A percentile compares a stretch with the other conserved stretches of the same genome.
Evolutionary conservation across 2,329 filamentous ascomycete species (phyloP).

Genomic region (Neonectria faginata): DNA sequence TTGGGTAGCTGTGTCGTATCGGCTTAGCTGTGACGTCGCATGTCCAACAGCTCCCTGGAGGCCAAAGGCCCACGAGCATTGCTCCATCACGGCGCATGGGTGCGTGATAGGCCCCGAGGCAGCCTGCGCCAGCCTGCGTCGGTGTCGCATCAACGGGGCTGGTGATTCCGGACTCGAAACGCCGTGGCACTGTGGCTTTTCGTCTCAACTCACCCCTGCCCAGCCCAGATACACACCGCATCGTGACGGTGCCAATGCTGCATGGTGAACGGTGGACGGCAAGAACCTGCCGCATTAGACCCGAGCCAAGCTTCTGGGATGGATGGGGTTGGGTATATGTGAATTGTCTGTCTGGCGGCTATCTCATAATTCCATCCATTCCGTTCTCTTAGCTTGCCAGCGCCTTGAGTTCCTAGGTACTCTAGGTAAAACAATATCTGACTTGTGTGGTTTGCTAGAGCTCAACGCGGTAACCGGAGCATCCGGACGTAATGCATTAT

Average conservation of each 20-base stretch:
- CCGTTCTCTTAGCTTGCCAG: neutral
- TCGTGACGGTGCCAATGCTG: constrained; percentile 2
- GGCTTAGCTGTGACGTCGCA: constrained; percentile 30
- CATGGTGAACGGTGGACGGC: neutral
- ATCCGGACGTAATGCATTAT: neutral
- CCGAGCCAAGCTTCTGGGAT: neutral
- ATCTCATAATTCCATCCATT: constrained; percentile 14
- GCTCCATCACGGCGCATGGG: constrained; percentile 16
- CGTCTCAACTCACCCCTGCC: constrained; percentile 20
- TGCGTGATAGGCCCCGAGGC: constrained; percentile 16
- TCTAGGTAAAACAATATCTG: neutral
- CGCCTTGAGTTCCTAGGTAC: neutral
- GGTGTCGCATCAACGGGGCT: constrained; percentile 21
- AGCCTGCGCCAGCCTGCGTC: neutral
- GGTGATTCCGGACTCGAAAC: constrained; percentile 24
- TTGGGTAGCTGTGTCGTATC: constrained; percentile 10
- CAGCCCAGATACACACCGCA: constrained; percentile 9
- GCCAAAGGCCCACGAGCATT: constrained; percentile 9
- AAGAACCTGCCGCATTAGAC: neutral
- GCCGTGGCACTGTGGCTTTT: constrained; percentile 18
- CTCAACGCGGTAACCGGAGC: neutral
- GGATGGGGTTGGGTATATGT: constrained; percentile 1
- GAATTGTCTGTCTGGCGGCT: constrained; percentile 17
- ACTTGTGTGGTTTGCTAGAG: too few relatives aligned
- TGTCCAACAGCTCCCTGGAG: constrained; percentile 10